Conservation (phyloP, 305 asterid genomes). For the Plantago coronopus region DNA sequence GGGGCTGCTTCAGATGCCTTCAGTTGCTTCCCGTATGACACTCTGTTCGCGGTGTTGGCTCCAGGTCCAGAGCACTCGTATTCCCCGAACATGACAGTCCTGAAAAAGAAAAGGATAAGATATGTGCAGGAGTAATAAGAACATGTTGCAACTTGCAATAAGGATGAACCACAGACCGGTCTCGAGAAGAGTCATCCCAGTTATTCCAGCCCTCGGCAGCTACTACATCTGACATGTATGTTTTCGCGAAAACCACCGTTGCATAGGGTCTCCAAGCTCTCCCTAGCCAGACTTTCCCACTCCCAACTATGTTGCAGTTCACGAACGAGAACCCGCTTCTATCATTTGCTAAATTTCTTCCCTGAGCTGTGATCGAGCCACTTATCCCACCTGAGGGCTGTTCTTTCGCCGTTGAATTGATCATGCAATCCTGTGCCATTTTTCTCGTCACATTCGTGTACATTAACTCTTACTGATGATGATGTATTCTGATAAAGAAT, state of each 20-base stretch:
- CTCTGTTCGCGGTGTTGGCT: slow-evolving; percentile 43
- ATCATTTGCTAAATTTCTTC: slow-evolving; percentile 41
- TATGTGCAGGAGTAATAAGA: background rate
- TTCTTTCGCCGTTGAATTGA: slow-evolving; percentile 59
- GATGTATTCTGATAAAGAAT: background rate
- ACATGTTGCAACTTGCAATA: background rate
- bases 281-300: slow-evolving; percentile 77
- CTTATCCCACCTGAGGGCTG: slow-evolving; percentile 28
- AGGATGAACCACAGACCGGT: slow-evolving; percentile 37
- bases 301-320: slow-evolving; percentile 56
- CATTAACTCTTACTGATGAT: too few relatives aligned
- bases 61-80: slow-evolving; percentile 61
- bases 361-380: slow-evolving; percentile 76
- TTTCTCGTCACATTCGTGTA: background rate
- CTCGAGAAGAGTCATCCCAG: slow-evolving; percentile 60
- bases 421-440: slow-evolving; percentile 49
- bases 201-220: slow-evolving; percentile 69
- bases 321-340: slow-evolving; percentile 72
- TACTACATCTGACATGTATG: slow-evolving; percentile 62
- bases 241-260: slow-evolving; percentile 48
- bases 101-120: slow-evolving; percentile 17
- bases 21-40: slow-evolving; percentile 50
- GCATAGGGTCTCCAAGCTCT: slow-evolving; percentile 84
- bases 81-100: slow-evolving; percentile 75
- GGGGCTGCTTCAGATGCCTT: slow-evolving; percentile 49